Evolutionary conservation across 305 asterid genomes (phyloP).

Genomic region (Petunia hybrid): DNA sequence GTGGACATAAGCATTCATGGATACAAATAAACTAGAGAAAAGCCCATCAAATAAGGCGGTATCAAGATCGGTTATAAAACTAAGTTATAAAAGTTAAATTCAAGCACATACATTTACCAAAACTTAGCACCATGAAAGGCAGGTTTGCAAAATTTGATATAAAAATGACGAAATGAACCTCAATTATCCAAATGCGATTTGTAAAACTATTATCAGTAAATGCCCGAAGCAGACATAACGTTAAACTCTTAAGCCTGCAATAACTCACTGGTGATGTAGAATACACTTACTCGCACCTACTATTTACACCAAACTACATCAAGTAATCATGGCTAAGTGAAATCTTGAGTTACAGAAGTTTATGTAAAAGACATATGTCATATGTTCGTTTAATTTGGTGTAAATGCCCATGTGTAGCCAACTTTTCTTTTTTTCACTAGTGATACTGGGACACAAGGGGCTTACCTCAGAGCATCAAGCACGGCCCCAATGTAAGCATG

Average conservation of each 20-base stretch:
- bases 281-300: too few relatives aligned
- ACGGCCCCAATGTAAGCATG: conserved; percentile 50
- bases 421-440: not conserved
- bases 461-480: conserved; percentile 58
- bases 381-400: not conserved
- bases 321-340: not conserved
- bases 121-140: too few relatives aligned
- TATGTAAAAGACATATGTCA: not conserved
- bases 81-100: too few relatives aligned
- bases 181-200: too few relatives aligned
- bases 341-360: not conserved
- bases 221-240: not conserved
- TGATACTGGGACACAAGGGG: too few relatives aligned
- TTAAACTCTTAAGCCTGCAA: not conserved
- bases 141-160: too few relatives aligned
- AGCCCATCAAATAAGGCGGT: too few relatives aligned
- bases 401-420: not conserved
- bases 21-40: too few relatives aligned
- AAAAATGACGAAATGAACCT: too few relatives aligned
- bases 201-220: not conserved
- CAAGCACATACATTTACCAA: too few relatives aligned
- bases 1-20: too few relatives aligned
- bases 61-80: too few relatives aligned
- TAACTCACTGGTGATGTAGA: not conserved
- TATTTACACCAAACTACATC: not conserved